Conservation (phyloP, 352 stramenopile species). For the Phytophthora sansomeana region DNA sequence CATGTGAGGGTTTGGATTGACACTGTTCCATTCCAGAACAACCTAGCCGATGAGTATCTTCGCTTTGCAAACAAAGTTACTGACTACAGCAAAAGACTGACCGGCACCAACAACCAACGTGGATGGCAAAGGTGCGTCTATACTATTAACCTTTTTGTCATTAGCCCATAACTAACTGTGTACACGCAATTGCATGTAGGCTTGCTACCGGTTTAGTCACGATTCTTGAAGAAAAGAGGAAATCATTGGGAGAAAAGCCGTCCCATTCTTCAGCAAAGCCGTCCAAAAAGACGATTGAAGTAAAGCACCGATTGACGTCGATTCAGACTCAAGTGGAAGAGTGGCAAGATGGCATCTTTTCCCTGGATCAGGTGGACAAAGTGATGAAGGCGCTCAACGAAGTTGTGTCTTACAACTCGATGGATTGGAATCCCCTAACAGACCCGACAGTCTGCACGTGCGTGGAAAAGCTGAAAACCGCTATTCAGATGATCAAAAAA, state of each 20-base stretch:
- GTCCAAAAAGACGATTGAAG: constrained; percentile 9
- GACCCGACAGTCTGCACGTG: constrained; percentile 15
- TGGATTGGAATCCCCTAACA: constrained; percentile 20
- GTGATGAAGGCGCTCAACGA: constrained; percentile 15
- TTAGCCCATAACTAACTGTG: neutral
- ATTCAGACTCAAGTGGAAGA: constrained; percentile 20
- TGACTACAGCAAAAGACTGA: constrained; percentile 23
- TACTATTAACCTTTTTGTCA: neutral
- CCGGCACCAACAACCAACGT: neutral
- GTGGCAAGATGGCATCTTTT: constrained; percentile 43
- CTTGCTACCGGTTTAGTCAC: constrained; percentile 12
- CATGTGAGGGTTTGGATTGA: constrained; percentile 18
- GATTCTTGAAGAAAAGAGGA: constrained; percentile 4
- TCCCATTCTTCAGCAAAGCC: neutral
- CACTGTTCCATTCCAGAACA: constrained; percentile 6
- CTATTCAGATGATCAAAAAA: constrained; percentile 32
- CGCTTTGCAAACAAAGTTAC: constrained; percentile 12
- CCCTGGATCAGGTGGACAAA: constrained; percentile 40
- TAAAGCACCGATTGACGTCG: neutral
- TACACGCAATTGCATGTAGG: neutral
- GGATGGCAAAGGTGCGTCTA: constrained; percentile 25
- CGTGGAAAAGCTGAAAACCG: constrained; percentile 27
- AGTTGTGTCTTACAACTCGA: constrained; percentile 22
- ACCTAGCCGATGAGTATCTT: constrained; percentile 13
- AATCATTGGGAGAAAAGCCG: neutral